Base-by-base conservation (phyloP, 2,329 filamentous ascomycete species). In the Bipolaris oryzae region DNA sequence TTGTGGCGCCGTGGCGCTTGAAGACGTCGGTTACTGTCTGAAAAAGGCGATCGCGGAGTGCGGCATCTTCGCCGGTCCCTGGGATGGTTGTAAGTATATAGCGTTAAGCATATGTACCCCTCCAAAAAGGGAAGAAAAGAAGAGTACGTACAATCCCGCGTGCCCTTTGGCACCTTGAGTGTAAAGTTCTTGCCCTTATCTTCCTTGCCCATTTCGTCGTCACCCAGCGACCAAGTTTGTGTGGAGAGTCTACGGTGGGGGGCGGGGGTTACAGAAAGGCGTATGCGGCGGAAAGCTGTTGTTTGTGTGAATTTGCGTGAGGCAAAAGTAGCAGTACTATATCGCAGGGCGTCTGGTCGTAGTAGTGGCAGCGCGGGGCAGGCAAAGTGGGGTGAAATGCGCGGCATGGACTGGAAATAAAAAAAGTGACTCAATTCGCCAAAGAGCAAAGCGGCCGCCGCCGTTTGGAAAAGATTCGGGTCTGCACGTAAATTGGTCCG, bases 161-260 rank as follows among this genome's bases (percentile, higher is more conserved):
- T 96, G 67, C 92, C 92, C 84, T 96, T 96, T 61, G 92, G 91
- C 72, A 89, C 91, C 83, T 96, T 96, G 74, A 96, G 84, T 77
- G 87, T 86, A 77, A 89, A 88, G 51, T 74, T 69, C 54, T 71
- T 67, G 50, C 59, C 62, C 55, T 74, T 77, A 68, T 67, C 76
- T 67, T 79, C 78, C 68, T 80, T 80, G 56, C 77, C 79, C 79
- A 81, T 81, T 25, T 74, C 73, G 74, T 72, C 66, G 59, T 67
- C 62, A 57, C 62, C 42, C 25, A 59, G 46, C 42, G 55, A 44
- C 54, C 56, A 37, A 46, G 59, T 53, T 44, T 65, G 66, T 37
- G 55, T 55, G 51, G 53, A 67, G 55, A 63, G 55, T 44, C 49
- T 55, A 51, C 63, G 63, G 56, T 61, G 66, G 50, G 57, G 39